Evolutionary conservation across 495 filamentous ascomycete genomes (phyloP).

Genomic region (Achaetomiella virescens): DNA sequence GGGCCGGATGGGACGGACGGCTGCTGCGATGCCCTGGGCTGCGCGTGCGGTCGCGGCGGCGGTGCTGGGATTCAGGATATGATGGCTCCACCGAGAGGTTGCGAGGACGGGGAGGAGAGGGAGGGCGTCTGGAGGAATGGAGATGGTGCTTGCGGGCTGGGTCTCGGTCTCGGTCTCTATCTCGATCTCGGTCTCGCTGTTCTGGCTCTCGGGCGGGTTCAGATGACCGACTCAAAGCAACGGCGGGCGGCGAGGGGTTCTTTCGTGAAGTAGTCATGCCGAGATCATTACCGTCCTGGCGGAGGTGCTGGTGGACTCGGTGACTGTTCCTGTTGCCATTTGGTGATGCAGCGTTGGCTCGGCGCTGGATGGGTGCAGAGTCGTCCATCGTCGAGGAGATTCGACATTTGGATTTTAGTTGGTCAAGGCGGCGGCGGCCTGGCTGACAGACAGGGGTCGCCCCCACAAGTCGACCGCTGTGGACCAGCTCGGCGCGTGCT

Average conservation of each 20-base stretch:
- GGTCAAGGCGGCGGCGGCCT: conserved; percentile 31
- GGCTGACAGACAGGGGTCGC: conserved; percentile 32
- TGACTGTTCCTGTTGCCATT: conserved; percentile 27
- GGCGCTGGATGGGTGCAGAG: conserved; percentile 23
- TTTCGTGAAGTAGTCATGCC: conserved; percentile 36
- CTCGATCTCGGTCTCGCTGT: conserved; percentile 21
- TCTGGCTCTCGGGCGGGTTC: conserved; percentile 22
- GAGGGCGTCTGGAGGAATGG: conserved; percentile 7
- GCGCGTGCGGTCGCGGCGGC: conserved; percentile 24
- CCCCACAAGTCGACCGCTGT: conserved; percentile 18
- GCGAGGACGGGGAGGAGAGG: conserved; percentile 4
- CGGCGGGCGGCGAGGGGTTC: conserved; percentile 27
- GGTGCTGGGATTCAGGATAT: conserved; percentile 12
- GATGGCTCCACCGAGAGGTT: conserved; percentile 14
- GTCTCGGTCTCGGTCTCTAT: conserved; percentile 6
- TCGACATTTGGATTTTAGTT: conserved; percentile 36
- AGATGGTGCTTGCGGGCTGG: conserved; percentile 8
- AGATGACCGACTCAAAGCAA: conserved; percentile 26
- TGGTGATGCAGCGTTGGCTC: conserved; percentile 30
- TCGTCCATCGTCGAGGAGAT: conserved; percentile 28
- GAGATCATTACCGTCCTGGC: conserved; percentile 27
- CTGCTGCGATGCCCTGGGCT: conserved; percentile 29
- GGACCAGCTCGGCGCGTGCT: conserved; percentile 18
- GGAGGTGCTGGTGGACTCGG: conserved; percentile 23
- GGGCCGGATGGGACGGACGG: conserved; percentile 24